Evolutionary conservation across 805 yeast species (phyloP).

Genomic region (Pichia membranifaciens): DNA sequence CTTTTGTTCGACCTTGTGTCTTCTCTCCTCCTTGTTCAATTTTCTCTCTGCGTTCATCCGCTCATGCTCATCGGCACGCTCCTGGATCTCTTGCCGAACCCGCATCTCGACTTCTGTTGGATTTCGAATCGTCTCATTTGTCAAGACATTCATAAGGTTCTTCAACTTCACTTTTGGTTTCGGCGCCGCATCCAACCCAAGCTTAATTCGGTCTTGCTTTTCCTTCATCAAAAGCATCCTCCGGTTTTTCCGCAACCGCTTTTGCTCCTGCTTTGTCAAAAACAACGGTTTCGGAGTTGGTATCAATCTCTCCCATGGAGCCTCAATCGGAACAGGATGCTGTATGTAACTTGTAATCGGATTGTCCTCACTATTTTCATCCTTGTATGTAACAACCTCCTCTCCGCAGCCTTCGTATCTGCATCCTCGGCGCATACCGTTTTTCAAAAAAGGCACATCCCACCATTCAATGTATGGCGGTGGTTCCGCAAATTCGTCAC

Average conservation of each 20-base stretch:
- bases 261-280: slow-evolving; percentile 75
- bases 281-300: slow-evolving; percentile 42
- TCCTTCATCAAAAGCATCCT: slow-evolving; percentile 61
- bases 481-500: slow-evolving; percentile 32
- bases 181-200: slow-evolving; percentile 84
- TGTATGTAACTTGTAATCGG: slow-evolving; percentile 62
- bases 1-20: slow-evolving; percentile 42
- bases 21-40: slow-evolving; percentile 51
- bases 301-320: slow-evolving; percentile 50
- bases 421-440: slow-evolving; percentile 17
- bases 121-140: slow-evolving; percentile 79
- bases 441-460: slow-evolving; percentile 57
- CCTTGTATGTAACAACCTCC: slow-evolving; percentile 32
- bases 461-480: slow-evolving; percentile 87
- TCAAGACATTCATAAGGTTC: slow-evolving; percentile 79
- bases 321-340: slow-evolving; percentile 66
- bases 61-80: slow-evolving; percentile 54
- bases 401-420: slow-evolving; percentile 14
- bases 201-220: slow-evolving; percentile 65
- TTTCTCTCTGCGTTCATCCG: slow-evolving; percentile 56
- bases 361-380: slow-evolving; percentile 33
- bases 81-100: slow-evolving; percentile 64
- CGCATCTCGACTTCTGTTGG: slow-evolving; percentile 80
- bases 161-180: slow-evolving; percentile 81
- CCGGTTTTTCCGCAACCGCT: slow-evolving; percentile 59